Conservation (phyloP, 2,329 filamentous ascomycete species). For the Phialophora macrospora region DNA sequence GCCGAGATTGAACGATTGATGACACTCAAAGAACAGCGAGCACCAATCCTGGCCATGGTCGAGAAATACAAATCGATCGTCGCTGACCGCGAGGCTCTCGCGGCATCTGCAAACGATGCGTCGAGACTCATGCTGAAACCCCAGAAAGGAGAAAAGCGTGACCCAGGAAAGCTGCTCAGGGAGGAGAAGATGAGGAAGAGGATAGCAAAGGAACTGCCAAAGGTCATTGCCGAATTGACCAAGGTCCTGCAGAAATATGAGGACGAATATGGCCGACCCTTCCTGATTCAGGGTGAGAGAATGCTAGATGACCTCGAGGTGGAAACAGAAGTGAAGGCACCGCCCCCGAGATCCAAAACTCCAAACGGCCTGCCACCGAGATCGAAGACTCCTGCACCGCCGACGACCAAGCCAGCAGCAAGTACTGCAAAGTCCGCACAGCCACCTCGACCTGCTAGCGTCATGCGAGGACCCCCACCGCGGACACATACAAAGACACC, state of each 20-base stretch:
- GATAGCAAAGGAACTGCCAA: conserved; percentile 93
- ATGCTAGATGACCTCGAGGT: conserved; percentile 83
- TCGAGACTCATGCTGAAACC: conserved; percentile 90
- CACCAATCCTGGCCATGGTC: conserved; percentile 79
- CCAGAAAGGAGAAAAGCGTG: conserved; percentile 89
- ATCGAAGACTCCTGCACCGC: conserved; percentile 52
- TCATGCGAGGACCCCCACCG: conserved; percentile 49
- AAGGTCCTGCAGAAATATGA: conserved; percentile 87
- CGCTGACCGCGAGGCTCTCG: conserved; percentile 82
- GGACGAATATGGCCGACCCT: conserved; percentile 89
- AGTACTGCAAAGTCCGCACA: conserved; percentile 26
- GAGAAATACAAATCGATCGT: conserved; percentile 83
- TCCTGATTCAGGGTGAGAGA: conserved; percentile 87
- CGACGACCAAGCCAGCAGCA: conserved; percentile 29
- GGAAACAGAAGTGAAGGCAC: conserved; percentile 63
- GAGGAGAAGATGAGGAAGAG: conserved; percentile 99
- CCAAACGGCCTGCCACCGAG: conserved; percentile 66
- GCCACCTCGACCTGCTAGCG: conserved; percentile 43
- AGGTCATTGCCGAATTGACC: conserved; percentile 81
- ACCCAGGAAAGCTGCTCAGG: conserved; percentile 88
- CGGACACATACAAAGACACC: conserved; percentile 55
- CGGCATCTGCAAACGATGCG: conserved; percentile 91
- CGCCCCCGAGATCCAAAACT: conserved; percentile 74
- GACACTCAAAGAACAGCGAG: conserved; percentile 80
- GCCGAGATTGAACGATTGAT: conserved; percentile 84